phyloP scores from a whole-genome alignment of 805 yeast species.

The Ogataea neopini region DNA sequence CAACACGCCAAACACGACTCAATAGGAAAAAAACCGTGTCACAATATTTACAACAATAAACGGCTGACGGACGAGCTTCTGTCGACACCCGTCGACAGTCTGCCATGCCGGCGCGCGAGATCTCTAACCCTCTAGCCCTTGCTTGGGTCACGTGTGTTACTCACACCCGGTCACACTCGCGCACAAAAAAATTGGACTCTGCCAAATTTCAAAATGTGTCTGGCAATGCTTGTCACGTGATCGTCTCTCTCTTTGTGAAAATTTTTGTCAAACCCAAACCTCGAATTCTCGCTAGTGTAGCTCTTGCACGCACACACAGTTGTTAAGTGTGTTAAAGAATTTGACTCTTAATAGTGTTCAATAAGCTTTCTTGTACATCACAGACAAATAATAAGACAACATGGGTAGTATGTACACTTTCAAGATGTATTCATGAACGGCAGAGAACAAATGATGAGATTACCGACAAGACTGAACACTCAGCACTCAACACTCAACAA shows the following conservation, averaged over 20 bases:
- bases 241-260: slow-evolving; percentile 6
- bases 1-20: slow-evolving; percentile 8
- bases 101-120: no score
- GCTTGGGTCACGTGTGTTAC: slow-evolving; percentile 3
- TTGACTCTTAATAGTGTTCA: not conserved
- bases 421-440: not conserved
- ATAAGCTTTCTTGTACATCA: not conserved
- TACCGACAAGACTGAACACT: no score
- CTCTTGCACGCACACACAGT: slow-evolving; percentile 1
- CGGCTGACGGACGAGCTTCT: slow-evolving; percentile 9
- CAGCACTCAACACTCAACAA: no score
- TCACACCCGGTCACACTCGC: not conserved
- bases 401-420: slow-evolving; percentile 70
- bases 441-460: not conserved
- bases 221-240: slow-evolving; percentile 10
- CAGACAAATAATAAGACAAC: slow-evolving; percentile 40
- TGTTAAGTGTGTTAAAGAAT: slow-evolving; percentile 4
- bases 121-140: no score
- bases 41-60: slow-evolving; percentile 11
- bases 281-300: not conserved
- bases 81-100: slow-evolving; percentile 2
- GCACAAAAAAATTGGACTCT: not conserved
- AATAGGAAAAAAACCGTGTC: slow-evolving; percentile 16
- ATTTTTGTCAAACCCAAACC: slow-evolving; percentile 15
- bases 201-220: not conserved